Conservation (phyloP, 2,329 filamentous ascomycete species). For the Aureobasidium musti region DNA sequence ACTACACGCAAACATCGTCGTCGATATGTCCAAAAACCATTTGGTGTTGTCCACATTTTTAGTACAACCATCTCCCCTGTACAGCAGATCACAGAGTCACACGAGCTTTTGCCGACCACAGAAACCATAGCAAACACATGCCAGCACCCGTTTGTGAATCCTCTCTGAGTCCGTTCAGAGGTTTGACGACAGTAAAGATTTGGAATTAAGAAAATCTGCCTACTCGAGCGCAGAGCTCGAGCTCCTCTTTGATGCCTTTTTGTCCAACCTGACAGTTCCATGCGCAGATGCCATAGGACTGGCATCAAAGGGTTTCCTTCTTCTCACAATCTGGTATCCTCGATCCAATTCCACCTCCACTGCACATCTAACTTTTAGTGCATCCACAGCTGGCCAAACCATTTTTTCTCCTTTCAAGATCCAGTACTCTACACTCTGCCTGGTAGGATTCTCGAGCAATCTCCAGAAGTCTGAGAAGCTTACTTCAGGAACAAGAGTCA, state of each 20-base stretch:
- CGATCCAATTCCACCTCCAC: slow-evolving; percentile 86
- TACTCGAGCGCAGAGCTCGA: slow-evolving; percentile 21
- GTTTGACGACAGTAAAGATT: neutral
- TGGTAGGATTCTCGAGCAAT: slow-evolving; percentile 79
- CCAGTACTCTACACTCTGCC: slow-evolving; percentile 78
- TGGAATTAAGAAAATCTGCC: neutral
- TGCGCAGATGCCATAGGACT: neutral
- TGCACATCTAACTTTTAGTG: slow-evolving; percentile 76
- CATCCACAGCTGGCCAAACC: slow-evolving; percentile 86
- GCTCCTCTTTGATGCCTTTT: slow-evolving; percentile 12
- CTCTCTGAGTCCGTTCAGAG: neutral
- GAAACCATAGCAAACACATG: neutral
- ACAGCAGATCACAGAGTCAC: no score
- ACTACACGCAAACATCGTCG: no score
- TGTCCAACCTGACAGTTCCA: slow-evolving; percentile 14
- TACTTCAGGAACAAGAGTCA: slow-evolving; percentile 82
- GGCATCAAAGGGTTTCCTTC: slow-evolving; percentile 51
- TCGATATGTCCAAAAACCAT: no score
- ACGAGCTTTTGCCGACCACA: neutral
- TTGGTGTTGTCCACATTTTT: no score
- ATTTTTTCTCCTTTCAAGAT: slow-evolving; percentile 79
- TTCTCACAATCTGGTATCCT: slow-evolving; percentile 77
- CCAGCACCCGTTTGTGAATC: neutral
- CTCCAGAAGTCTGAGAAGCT: slow-evolving; percentile 71
- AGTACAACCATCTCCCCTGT: no score